A percentile compares a stretch with the other conserved stretches of the same genome.
These are phyloP conservation scores for Irpex lacteus DNA, from an alignment of 1,284 basidiomycete genomes.

Conservation along the genomic window DNA sequence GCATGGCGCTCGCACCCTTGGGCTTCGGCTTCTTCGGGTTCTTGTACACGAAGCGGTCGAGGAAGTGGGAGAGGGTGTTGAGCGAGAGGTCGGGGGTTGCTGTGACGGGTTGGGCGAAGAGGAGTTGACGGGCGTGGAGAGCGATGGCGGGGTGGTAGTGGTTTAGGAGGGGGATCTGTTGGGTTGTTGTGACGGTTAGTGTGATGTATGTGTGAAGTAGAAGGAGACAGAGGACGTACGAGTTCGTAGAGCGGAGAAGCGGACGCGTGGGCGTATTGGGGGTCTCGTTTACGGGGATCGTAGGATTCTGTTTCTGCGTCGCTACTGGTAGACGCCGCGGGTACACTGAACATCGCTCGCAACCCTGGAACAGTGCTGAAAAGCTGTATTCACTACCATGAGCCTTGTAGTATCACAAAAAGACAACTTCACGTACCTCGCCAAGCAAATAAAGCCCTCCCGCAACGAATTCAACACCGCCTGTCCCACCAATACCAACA, in stretches of 20 bases:
- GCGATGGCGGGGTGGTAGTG: conserved; percentile 95
- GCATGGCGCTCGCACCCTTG: conserved; percentile 90
- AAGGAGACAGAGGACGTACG: conserved; percentile 42
- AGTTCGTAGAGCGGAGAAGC: conserved; percentile 88
- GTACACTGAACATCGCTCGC: conserved; percentile 57
- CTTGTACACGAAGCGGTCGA: conserved; percentile 81
- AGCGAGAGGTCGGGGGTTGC: conserved; percentile 87
- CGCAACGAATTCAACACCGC: conserved; percentile 87
- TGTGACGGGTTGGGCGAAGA: conserved; percentile 69
- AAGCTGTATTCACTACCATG: conserved; percentile 44
- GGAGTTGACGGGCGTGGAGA: conserved; percentile 82
- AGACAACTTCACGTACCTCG: conserved; percentile 45
- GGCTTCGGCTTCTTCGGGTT: conserved; percentile 86
- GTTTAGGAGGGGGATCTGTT: conserved; percentile 70
- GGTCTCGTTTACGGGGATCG: conserved; percentile 90
- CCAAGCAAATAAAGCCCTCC: conserved; percentile 81
- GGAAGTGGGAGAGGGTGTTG: conserved; percentile 79
- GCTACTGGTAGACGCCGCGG: conserved; percentile 34
- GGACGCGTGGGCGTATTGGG: conserved; percentile 83
- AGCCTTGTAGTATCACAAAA: background rate
- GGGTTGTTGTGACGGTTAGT: background rate
- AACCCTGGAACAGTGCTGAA: conserved; percentile 76
- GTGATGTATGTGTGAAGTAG: background rate
- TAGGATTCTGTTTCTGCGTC: conserved; percentile 62
- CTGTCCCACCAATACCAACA: conserved; percentile 58